Base-by-base conservation (phyloP, 192 early-diverging fungal species). In the Coemansia sp. region DNA sequence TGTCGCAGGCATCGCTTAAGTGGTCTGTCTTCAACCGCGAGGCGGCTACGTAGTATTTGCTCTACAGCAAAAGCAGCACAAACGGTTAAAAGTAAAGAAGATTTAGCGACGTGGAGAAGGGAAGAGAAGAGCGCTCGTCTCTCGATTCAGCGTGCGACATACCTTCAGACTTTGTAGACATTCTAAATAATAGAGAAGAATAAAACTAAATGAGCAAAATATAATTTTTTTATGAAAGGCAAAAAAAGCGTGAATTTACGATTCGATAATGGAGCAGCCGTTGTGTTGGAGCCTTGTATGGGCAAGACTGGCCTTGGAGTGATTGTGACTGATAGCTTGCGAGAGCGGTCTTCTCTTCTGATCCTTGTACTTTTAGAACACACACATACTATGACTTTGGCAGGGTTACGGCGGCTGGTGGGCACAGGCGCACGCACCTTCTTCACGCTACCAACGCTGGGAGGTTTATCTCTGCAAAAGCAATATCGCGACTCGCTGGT, bases 401-500 rank as follows among this genome's bases (percentile, higher is more conserved):
- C 4, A n/a, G 27, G n/a, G 10, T 10, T 18, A 7, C 58, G 34
- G 16, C 34, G n/a, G 18, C 16, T 22, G 35, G 6, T 8, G 9
- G 16, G 58, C 18, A 30, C 35, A 18, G 18, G 32, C 8, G 24
- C 24, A 20, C 64, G 77, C n/a, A 32, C 61, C 41, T 75, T 81
- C 24, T 41, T 73, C 18, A 13, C 60, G 50, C 30, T 70, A 13
- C 67, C 70, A 13, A 53, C 53, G 34, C 30, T 61, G 12, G 52
- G 56, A 15, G 15, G 24, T 32, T 13, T 34, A 20, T 60, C 65
- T 15, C 9, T 44, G 3, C 35, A 40, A n/a, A 67, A 74, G 39
- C 45, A 43, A 27, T 77, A 74, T 61, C 59, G 41, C 0, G 90
- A 91, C n/a, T 91, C 88, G 77, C 86, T 55, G 49, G 60, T 71